A percentile compares a stretch with the other conserved stretches of the same genome.
Evolutionary conservation across 2,329 filamentous ascomycete species (phyloP).

Genomic region (Neonectria ditissima): DNA sequence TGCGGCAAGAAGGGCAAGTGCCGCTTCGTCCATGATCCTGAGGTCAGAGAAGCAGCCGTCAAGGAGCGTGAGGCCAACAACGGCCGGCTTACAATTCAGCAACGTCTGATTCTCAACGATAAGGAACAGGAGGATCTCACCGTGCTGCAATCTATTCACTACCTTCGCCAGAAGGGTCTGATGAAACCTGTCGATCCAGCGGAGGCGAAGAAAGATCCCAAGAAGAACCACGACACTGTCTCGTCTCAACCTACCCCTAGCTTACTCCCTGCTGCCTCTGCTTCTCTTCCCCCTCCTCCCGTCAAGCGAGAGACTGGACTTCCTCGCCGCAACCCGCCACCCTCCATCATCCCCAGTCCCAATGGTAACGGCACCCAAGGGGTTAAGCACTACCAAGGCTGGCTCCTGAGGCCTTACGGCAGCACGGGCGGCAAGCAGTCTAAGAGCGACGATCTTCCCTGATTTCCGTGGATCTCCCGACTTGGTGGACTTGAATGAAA

Average conservation of each 20-base stretch:
- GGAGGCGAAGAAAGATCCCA: slow-evolving; percentile 33
- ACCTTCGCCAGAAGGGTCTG: slow-evolving; percentile 70
- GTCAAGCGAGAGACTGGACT: slow-evolving; percentile 48
- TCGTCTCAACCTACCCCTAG: slow-evolving; percentile 42
- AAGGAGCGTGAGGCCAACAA: slow-evolving; percentile 74
- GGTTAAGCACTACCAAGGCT: slow-evolving; percentile 52
- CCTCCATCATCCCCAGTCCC: slow-evolving; percentile 46
- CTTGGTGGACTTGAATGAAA: not conserved
- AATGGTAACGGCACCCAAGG: slow-evolving; percentile 49
- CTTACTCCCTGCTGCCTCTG: slow-evolving; percentile 53
- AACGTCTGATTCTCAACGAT: slow-evolving; percentile 74
- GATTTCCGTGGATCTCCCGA: slow-evolving; percentile 16
- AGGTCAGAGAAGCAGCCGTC: slow-evolving; percentile 71
- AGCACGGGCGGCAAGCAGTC: slow-evolving; percentile 48
- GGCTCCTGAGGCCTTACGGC: slow-evolving; percentile 53
- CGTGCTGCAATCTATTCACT: slow-evolving; percentile 74
- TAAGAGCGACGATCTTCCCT: slow-evolving; percentile 51
- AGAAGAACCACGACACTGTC: slow-evolving; percentile 30
- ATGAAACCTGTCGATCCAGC: slow-evolving; percentile 50
- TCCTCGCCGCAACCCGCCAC: slow-evolving; percentile 50
- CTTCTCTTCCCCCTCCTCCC: slow-evolving; percentile 53
- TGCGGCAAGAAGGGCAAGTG: slow-evolving; percentile 82
- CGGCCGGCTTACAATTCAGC: slow-evolving; percentile 73
- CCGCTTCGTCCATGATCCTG: slow-evolving; percentile 76
- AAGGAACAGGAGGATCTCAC: slow-evolving; percentile 76